Base-by-base conservation (phyloP, 2,329 filamentous ascomycete species). In the Didymella pomorum region DNA sequence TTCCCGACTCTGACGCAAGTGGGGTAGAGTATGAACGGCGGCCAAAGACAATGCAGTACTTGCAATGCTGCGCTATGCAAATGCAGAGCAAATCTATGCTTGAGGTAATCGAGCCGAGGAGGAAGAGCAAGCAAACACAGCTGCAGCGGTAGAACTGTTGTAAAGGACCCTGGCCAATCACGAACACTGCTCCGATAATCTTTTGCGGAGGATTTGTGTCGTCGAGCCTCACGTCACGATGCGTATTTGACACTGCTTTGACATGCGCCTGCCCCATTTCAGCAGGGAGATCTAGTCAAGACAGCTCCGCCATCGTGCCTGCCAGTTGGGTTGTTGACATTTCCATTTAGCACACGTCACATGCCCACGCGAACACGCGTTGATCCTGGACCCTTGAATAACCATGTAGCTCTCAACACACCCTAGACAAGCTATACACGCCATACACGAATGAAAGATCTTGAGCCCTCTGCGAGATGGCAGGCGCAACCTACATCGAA, bases 401-500 rank as follows among this genome's bases (percentile, higher is more conserved):
- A 23, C 37, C 31, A 28, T 45, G 37, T n/a, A 14, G 23, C 35
- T 25, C 26, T 23, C 26, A 16, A 20, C 8, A 12, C 20, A 23
- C 16, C 26, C 9, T 12, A 20, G 12, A 31, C 3, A 31, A 16
- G 11, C 29, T 31, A 16, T 31, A 4, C 29, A 31, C 12, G 12
- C 16, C 29, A 14, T 16, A 31, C 29, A 31, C 29, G 3, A 16
- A 16, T 4, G 14, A 16, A 31, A 31, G 29, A 31, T 16, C 12
- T 31, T 18, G 4, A 14, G 9, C 5, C 3, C 9, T n/a, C 21
- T 42, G 12, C 39, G n/a, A 42, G 21, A 50, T 56, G 47, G 31
- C 47, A 29, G 60, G 52, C 4, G 60, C 67, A 16, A 74, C 73
- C 50, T 76, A 74, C 62, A 64, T 68, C 62, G 61, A 67, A 51